phyloP scores from a whole-genome alignment of 257 asterid species.

The Solanum gandarillasii region DNA sequence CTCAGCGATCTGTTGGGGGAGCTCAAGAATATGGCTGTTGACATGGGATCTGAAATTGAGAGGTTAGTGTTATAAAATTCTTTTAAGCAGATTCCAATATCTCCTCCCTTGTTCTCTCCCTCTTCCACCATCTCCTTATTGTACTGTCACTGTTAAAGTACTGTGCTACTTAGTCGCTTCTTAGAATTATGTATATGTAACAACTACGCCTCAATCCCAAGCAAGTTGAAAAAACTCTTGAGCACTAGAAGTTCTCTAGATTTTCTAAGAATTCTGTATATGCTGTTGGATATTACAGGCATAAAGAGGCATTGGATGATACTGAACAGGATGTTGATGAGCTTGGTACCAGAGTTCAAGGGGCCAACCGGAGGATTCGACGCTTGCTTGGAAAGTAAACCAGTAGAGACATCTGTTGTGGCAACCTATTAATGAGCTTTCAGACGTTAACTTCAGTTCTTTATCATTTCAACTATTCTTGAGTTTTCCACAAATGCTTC shows the following conservation, averaged over 20 bases:
- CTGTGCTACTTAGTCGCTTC: neutral
- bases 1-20: constrained; percentile 33
- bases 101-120: neutral
- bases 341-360: constrained; percentile 18
- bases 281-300: constrained; percentile 15
- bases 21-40: constrained; percentile 37
- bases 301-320: constrained; percentile 14
- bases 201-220: neutral
- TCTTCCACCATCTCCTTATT: neutral
- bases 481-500: neutral
- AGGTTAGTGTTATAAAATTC: constrained; percentile 2
- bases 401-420: neutral
- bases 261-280: neutral
- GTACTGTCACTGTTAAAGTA: neutral
- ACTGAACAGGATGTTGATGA: constrained; percentile 26
- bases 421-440: neutral
- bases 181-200: neutral
- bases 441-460: neutral
- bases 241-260: neutral
- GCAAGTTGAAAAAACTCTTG: neutral
- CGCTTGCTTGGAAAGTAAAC: constrained; percentile 35
- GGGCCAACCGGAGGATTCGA: constrained; percentile 21
- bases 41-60: constrained; percentile 39
- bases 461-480: neutral
- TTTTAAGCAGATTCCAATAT: neutral